These are phyloP conservation scores for Penicillium canescens DNA, from an alignment of 495 filamentous ascomycete genomes.

Conservation along the genomic window DNA sequence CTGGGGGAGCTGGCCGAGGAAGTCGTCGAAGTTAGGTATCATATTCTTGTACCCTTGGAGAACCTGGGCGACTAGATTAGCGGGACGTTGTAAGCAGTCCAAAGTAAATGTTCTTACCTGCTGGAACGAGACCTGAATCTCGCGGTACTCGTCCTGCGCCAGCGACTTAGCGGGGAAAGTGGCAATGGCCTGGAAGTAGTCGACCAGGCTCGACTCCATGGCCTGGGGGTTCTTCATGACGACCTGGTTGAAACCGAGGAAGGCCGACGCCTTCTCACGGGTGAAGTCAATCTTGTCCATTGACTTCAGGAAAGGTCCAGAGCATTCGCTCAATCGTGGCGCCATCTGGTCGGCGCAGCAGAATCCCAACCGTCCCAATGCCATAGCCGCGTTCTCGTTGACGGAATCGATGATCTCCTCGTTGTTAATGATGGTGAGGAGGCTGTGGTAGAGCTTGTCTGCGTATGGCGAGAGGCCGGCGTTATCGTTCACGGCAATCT, in stretches of 20 bases:
- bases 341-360: constrained; percentile 74
- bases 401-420: constrained; percentile 86
- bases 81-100: too few relatives aligned
- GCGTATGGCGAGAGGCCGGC: constrained; percentile 78
- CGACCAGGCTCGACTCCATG: constrained; percentile 80
- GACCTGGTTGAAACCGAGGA: constrained; percentile 83
- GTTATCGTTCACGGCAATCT: constrained; percentile 87
- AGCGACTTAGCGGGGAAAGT: constrained; percentile 63
- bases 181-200: constrained; percentile 85
- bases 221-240: constrained; percentile 86
- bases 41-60: constrained; percentile 79
- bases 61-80: constrained; percentile 51
- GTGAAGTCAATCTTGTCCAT: constrained; percentile 85
- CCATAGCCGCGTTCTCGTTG: constrained; percentile 92
- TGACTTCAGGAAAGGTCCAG: constrained; percentile 74
- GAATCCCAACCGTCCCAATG: constrained; percentile 86
- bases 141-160: constrained; percentile 50
- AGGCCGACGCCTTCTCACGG: constrained; percentile 91
- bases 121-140: constrained; percentile 53
- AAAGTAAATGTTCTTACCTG: constrained; percentile 36
- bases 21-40: constrained; percentile 82
- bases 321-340: constrained; percentile 78
- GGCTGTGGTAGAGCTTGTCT: constrained; percentile 70
- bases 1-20: constrained; percentile 67
- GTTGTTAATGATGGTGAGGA: constrained; percentile 76